Conservation (phyloP, 2,329 filamentous ascomycete genomes). For the Talaromyces sp. region DNA sequence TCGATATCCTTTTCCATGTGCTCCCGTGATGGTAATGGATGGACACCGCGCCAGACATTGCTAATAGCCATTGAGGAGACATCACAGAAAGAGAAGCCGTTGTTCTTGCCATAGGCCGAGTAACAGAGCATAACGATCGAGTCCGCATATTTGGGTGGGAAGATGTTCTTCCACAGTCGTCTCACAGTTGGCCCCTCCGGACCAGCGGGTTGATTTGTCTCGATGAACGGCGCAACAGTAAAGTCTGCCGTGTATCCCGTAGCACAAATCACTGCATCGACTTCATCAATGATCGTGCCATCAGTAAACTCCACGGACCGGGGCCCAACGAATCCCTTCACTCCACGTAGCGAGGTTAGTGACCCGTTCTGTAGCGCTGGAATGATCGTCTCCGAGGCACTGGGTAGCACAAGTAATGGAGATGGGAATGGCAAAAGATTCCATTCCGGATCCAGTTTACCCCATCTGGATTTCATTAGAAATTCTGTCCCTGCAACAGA, state of each 20-base stretch:
- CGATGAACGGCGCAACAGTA: neutral
- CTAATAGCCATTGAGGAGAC: slow-evolving; percentile 48
- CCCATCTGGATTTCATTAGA: slow-evolving; percentile 29
- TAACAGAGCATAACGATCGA: slow-evolving; percentile 48
- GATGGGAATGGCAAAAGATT: neutral
- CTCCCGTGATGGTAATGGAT: slow-evolving; percentile 35
- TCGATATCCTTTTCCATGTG: slow-evolving; percentile 42
- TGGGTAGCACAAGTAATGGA: slow-evolving; percentile 23
- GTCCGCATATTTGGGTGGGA: slow-evolving; percentile 46
- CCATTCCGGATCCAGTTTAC: slow-evolving; percentile 15
- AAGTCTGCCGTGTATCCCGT: neutral
- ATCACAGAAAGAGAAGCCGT: slow-evolving; percentile 44
- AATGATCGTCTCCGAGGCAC: slow-evolving; percentile 23
- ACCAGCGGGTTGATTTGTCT: slow-evolving; percentile 6
- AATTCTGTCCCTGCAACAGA: slow-evolving; percentile 3
- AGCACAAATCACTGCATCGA: slow-evolving; percentile 2
- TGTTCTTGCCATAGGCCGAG: slow-evolving; percentile 33
- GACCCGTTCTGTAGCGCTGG: neutral
- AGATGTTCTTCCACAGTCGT: slow-evolving; percentile 47
- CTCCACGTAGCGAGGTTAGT: neutral
- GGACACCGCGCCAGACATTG: slow-evolving; percentile 46
- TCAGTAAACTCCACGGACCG: neutral
- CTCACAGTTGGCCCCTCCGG: slow-evolving; percentile 25
- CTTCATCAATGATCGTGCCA: neutral
- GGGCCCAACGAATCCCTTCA: neutral